Evolutionary conservation across 345 rosid species (phyloP).

Genomic region (Draba incana): DNA sequence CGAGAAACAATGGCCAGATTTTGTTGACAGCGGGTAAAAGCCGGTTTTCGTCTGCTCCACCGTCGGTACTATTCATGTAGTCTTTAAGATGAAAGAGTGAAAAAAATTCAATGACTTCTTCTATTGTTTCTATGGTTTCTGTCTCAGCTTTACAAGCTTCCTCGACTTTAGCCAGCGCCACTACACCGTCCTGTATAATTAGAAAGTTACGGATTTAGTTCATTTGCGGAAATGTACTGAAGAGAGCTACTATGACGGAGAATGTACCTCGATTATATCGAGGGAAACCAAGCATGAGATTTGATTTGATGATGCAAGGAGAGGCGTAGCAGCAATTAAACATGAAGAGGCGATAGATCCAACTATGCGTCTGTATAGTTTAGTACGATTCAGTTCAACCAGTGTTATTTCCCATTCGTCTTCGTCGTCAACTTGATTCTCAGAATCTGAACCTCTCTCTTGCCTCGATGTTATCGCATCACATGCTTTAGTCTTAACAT

Average conservation of each 20-base stretch:
- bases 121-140: constrained; percentile 67
- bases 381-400: constrained; percentile 68
- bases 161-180: constrained; percentile 72
- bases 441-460: constrained; percentile 39
- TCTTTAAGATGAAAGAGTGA: constrained; percentile 73
- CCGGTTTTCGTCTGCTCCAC: constrained; percentile 76
- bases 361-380: constrained; percentile 75
- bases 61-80: constrained; percentile 57
- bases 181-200: constrained; percentile 64
- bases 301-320: constrained; percentile 76
- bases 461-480: constrained; percentile 41
- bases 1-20: constrained; percentile 85
- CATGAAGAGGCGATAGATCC: constrained; percentile 85
- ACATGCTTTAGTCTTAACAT: constrained; percentile 53
- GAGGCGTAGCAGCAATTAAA: constrained; percentile 71
- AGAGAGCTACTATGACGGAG: neutral
- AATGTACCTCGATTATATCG: constrained; percentile 75
- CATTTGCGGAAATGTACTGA: neutral
- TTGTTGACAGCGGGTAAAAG: constrained; percentile 91
- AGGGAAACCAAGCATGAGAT: constrained; percentile 72
- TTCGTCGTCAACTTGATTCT: constrained; percentile 32
- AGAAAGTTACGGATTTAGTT: constrained; percentile 7
- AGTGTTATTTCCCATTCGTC: constrained; percentile 67
- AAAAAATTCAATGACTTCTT: constrained; percentile 56
- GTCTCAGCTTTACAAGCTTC: constrained; percentile 73